Percentiles rank a stretch among this genome's conserved stretches.
Evolutionary conservation across 2,329 filamentous ascomycete species (phyloP).

Genomic region (Hypoxylon sp.): DNA sequence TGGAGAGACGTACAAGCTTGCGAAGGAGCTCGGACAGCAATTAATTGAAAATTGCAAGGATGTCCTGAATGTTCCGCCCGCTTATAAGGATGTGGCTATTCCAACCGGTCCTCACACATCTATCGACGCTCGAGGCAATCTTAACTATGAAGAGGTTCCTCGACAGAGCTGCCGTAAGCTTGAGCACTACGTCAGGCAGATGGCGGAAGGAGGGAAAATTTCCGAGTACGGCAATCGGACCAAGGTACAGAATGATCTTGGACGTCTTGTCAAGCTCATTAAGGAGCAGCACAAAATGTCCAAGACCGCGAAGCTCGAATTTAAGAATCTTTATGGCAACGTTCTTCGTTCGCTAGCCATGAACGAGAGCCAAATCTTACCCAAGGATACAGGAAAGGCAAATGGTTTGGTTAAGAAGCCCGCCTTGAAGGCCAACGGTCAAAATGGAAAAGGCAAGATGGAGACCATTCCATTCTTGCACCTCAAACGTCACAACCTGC

Average conservation of each 20-base stretch:
- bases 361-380: constrained; percentile 98
- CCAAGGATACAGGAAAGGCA: constrained; percentile 82
- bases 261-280: constrained; percentile 97
- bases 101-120: constrained; percentile 93
- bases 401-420: constrained; percentile 66
- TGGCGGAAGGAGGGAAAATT: constrained; percentile 98
- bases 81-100: constrained; percentile 95
- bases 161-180: constrained; percentile 93
- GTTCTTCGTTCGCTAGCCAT: constrained; percentile 94
- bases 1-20: constrained; percentile 97
- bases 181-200: constrained; percentile 98
- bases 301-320: constrained; percentile 95
- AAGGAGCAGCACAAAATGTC: constrained; percentile 98
- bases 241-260: constrained; percentile 96
- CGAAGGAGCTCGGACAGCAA: constrained; percentile 92
- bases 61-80: constrained; percentile 84
- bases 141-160: constrained; percentile 91
- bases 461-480: constrained; percentile 99
- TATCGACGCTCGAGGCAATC: constrained; percentile 92
- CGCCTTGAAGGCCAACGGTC: constrained; percentile 66
- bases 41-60: constrained; percentile 99
- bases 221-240: constrained; percentile 98
- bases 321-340: constrained; percentile 94
- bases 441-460: constrained; percentile 84
- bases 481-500: constrained; percentile 91